Evolutionary conservation across 2,329 filamentous ascomycete species (phyloP).

Genomic region (Hymenoscyphus occultus): DNA sequence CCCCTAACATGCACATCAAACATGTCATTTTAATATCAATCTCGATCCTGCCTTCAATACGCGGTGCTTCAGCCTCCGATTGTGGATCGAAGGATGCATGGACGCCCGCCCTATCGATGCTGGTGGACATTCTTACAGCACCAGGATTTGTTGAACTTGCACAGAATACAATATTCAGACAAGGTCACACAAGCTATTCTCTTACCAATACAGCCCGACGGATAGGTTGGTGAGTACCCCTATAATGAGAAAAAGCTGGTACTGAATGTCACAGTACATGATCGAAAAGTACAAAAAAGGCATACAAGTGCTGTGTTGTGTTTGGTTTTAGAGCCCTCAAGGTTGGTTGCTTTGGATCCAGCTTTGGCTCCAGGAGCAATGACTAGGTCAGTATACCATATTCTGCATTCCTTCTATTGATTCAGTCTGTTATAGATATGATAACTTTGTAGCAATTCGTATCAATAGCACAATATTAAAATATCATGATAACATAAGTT

Average conservation of each 20-base stretch:
- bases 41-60: not conserved
- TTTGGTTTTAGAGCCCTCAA: slow-evolving; percentile 32
- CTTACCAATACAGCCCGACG: not conserved
- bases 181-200: slow-evolving; percentile 3
- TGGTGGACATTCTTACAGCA: not conserved
- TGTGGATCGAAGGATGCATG: not conserved
- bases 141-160: not conserved
- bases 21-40: not conserved
- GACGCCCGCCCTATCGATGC: not conserved
- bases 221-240: slow-evolving; percentile 3
- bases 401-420: not conserved
- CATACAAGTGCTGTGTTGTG: slow-evolving; percentile 39
- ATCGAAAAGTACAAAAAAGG: slow-evolving; percentile 9
- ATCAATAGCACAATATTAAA: slow-evolving; percentile 31
- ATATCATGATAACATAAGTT: slow-evolving; percentile 12
- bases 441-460: slow-evolving; percentile 38
- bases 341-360: slow-evolving; percentile 25
- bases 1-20: not conserved
- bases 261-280: not conserved
- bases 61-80: not conserved
- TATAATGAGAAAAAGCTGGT: not conserved
- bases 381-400: slow-evolving; percentile 34
- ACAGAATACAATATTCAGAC: not conserved
- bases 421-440: slow-evolving; percentile 26
- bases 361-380: slow-evolving; percentile 33